Base-by-base conservation (phyloP, 352 stramenopile species). In the Pythium brassicae region DNA sequence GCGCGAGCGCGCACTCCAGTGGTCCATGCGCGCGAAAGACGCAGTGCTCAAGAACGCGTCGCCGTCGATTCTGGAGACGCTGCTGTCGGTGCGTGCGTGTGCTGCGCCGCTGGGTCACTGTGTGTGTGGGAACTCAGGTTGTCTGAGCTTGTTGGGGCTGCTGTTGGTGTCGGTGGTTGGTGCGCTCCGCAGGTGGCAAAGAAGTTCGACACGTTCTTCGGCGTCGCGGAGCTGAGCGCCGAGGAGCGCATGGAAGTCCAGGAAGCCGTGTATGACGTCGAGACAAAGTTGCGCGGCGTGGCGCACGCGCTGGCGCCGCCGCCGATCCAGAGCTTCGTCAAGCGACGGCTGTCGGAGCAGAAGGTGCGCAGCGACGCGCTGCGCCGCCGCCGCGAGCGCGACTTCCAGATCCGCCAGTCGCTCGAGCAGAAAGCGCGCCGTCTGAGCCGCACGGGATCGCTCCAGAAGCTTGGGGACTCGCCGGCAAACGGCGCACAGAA, bases 301-400 rank as follows among this genome's bases (percentile, higher is more conserved):
- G 57, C 63, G 1, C 78, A 63, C 37, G 66, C 78, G 35, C 66
- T 85, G 15, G 73, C 74, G 4, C 84, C 84, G 39, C 83, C 83
- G n/a, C 77, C 74, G 15, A 93, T 95, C 59, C 79, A 95, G 47
- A 94, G 83, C 54, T 95, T 94, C 57, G 71, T 85, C 20, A 89
- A 91, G 47, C 75, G 83, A 11, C 72, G 81, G 45, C 65, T 81
- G 25, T 90, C 81, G 0, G 86, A 93, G 61, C 83, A 93, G 37
- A 91, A 89, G 50, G 66, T 81, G 32, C 77, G 81, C 3, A 83
- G 64, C 3, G 82, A 95, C 35, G 81, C 82, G 14, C 39, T 95
- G 40, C 75, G 75, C 5, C 86, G 83, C 32, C 83, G 86, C 25
- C 76, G 86, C 2, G 86, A 95, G 48, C 72, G 76, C 26, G 86